Conservation (phyloP, 495 filamentous ascomycete genomes). For the Neurospora pannonica region DNA sequence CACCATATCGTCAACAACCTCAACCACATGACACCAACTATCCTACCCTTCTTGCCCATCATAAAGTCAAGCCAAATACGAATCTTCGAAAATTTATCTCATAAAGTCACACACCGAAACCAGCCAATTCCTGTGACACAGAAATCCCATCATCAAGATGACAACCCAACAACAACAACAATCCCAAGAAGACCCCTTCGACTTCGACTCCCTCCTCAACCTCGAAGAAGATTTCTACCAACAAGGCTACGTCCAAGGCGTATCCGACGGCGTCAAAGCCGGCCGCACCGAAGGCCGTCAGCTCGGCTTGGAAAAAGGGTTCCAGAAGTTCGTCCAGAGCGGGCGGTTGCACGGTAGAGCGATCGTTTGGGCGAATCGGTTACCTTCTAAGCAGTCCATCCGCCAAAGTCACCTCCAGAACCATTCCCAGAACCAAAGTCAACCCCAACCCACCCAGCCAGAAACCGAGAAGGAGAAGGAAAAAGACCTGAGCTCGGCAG, state of each 20-base stretch:
- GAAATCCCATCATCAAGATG: no score
- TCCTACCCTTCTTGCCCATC: no score
- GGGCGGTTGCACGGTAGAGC: slow-evolving; percentile 76
- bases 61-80: no score
- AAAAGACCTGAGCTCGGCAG: neutral
- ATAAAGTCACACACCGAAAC: no score
- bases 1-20: no score
- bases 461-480: neutral
- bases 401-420: slow-evolving; percentile 3
- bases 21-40: no score
- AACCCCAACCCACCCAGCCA: slow-evolving; percentile 14
- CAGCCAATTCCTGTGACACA: no score
- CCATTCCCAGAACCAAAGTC: neutral
- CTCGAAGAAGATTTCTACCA: slow-evolving; percentile 80
- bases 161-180: neutral
- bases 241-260: slow-evolving; percentile 69
- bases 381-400: slow-evolving; percentile 1
- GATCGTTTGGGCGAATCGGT: slow-evolving; percentile 60
- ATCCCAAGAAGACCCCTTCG: slow-evolving; percentile 52
- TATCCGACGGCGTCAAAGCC: slow-evolving; percentile 65
- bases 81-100: no score
- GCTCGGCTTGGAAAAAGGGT: slow-evolving; percentile 87
- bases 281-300: slow-evolving; percentile 81
- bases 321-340: slow-evolving; percentile 76
- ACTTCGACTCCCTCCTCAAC: slow-evolving; percentile 49